Base-by-base conservation (phyloP, 2,329 filamentous ascomycete genomes). In the Cercospora sojina region DNA sequence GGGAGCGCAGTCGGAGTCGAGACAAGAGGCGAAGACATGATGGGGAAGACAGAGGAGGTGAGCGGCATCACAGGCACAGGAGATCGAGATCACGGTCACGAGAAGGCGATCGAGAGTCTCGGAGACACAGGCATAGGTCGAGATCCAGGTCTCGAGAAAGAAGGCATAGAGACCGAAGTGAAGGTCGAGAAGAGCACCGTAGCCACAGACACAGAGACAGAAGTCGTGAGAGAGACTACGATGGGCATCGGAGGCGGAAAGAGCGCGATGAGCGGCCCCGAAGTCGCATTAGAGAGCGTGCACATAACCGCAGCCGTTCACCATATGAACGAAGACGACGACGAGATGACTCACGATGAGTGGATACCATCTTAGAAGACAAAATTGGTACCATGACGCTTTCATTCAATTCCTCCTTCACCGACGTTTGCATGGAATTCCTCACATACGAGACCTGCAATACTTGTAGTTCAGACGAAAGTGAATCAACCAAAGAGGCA, bases 61-160 rank as follows among this genome's bases (percentile, higher is more conserved):
- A 72, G 20, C 62, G 72, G 47, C 25, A 62, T 5, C 68, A 69
- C 16, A 73, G 67, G 59, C 67, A 72, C 23, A 67, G 70, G 41
- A 59, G 71, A 49, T 74, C 71, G 23, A 67, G 72, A 35, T 77
- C 75, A 49, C 65, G 73, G 47, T 77, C 75, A 49, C 65, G 74
- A 20, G 71, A 70, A 53, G 59, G 65, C 12, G 72, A 71, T 64
- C 51, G 67, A 56, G 72, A 75, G 29, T 63, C 69, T 51, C 70
- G 72, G 25, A 72, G 70, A 20, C 71, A 74, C 41, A 66, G 70
- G n/a, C 71, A 71, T 56, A 57, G 64, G 8, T 71, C 74, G 29
- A 57, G 64, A 47, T 71, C 74, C 55, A 62, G 67, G 49, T 67
- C 53, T 13, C 67, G 35, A 49, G 68, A 62, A 2, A 47, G 41